These are phyloP conservation scores for Fraxinus greggii DNA, from an alignment of 305 asterid genomes.

Conservation along the genomic window DNA sequence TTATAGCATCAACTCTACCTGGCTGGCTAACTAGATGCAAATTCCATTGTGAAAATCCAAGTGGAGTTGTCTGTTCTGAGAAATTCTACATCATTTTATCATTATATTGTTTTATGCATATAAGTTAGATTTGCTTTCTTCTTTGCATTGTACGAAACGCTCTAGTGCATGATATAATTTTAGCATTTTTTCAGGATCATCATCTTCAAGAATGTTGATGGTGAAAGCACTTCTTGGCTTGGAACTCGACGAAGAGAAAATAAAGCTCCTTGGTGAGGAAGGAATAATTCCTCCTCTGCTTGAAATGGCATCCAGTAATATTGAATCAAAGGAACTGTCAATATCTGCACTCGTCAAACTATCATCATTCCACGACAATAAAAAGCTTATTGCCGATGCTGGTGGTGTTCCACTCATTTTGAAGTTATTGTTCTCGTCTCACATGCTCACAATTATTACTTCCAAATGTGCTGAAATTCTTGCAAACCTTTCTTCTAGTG, in stretches of 20 bases:
- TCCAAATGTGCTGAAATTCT: constrained; percentile 54
- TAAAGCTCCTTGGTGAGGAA: constrained; percentile 45
- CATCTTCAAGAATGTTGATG: constrained; percentile 39
- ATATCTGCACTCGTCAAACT: constrained; percentile 46
- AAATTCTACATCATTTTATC: not conserved
- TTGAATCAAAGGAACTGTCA: constrained; percentile 49
- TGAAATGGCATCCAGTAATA: constrained; percentile 50
- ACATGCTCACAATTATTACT: constrained; percentile 25
- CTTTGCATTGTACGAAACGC: not conserved
- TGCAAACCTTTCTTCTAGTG: constrained; percentile 46
- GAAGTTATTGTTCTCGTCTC: constrained; percentile 44
- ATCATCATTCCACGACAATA: constrained; percentile 37
- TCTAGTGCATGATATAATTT: not conserved
- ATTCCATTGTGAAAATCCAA: not conserved
- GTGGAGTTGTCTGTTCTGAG: not conserved
- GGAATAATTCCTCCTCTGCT: constrained; percentile 47
- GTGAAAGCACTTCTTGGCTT: constrained; percentile 44
- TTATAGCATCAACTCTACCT: not conserved
- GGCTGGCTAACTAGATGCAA: not conserved
- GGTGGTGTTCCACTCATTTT: constrained; percentile 46
- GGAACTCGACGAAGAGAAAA: constrained; percentile 48
- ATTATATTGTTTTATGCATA: not conserved
- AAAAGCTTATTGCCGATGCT: constrained; percentile 42
- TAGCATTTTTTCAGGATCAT: constrained; percentile 40
- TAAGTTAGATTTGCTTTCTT: not conserved